These are phyloP conservation scores for Trichosporon faecale DNA, from an alignment of 1,284 basidiomycete species.

Conservation along the genomic window DNA sequence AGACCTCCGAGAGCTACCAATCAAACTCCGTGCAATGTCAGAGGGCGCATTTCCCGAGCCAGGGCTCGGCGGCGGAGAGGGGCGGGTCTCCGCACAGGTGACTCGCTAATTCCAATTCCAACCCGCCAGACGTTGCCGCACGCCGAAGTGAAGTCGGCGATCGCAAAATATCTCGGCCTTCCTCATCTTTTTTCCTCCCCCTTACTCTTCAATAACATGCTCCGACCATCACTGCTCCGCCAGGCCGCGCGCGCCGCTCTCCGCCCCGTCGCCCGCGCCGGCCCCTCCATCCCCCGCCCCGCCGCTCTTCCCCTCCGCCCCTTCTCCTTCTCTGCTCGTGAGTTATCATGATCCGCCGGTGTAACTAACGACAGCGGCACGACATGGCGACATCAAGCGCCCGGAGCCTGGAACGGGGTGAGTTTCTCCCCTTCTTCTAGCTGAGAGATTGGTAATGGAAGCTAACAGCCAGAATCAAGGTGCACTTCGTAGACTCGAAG, in stretches of 20 bases:
- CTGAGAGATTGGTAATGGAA: not conserved
- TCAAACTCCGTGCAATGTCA: not conserved
- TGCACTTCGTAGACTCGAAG: conserved; percentile 86
- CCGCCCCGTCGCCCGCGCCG: not conserved
- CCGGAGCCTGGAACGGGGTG: conserved; percentile 56
- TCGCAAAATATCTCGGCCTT: conserved; percentile 2
- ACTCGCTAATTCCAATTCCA: conserved; percentile 9
- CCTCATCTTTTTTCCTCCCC: not conserved
- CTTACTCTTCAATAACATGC: not conserved
- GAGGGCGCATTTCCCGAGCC: not conserved
- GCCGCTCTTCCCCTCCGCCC: not conserved
- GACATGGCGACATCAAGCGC: conserved; percentile 58
- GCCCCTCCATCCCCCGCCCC: not conserved
- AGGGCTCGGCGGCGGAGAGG: not conserved
- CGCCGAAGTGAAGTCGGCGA: not conserved
- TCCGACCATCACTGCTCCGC: conserved; percentile 12
- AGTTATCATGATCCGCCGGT: not conserved
- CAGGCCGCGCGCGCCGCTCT: conserved; percentile 1
- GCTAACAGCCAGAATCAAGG: conserved; percentile 64
- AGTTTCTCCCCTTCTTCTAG: conserved; percentile 17
- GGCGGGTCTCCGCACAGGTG: conserved; percentile 6
- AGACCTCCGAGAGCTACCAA: not conserved
- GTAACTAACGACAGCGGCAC: conserved; percentile 28
- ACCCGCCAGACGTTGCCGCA: not conserved
- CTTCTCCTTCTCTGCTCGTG: conserved; percentile 3